These are phyloP conservation scores for Breynia disticha DNA, from an alignment of 441 rosid species.

Conservation along the genomic window DNA sequence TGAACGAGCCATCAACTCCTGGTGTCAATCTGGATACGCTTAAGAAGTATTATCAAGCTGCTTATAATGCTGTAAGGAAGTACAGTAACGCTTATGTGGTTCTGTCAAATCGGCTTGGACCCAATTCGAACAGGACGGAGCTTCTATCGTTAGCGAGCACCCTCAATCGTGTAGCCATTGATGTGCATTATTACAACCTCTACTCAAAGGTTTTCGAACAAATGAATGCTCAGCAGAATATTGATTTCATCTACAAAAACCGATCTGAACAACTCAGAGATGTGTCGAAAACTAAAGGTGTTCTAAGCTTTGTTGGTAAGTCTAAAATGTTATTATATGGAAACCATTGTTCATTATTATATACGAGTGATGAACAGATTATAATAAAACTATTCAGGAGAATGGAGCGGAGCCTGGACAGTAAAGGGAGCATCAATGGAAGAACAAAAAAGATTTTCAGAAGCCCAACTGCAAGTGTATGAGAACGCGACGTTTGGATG, in stretches of 20 bases:
- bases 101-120: constrained; percentile 23
- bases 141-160: constrained; percentile 19
- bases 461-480: constrained; percentile 23
- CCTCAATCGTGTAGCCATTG: constrained; percentile 20
- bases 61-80: constrained; percentile 32
- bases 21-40: constrained; percentile 14
- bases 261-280: constrained; percentile 10
- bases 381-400: constrained; percentile 18
- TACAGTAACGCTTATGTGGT: constrained; percentile 30
- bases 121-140: constrained; percentile 13
- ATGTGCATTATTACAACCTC: constrained; percentile 37
- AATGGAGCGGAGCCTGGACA: constrained; percentile 24
- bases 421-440: constrained; percentile 6
- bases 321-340: background rate
- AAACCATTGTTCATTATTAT: too few species aligned
- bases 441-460: constrained; percentile 19
- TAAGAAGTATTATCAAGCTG: constrained; percentile 23
- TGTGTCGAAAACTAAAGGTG: constrained; percentile 19
- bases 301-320: constrained; percentile 32
- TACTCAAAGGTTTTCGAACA: constrained; percentile 4
- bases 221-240: constrained; percentile 23
- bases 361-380: too few species aligned
- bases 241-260: constrained; percentile 18
- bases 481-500: constrained; percentile 31
- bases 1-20: constrained; percentile 31